Percentiles rank a stretch among this genome's conserved stretches.
phyloP scores from a whole-genome alignment of 2,329 filamentous ascomycete species.

The Alternaria sp. region DNA sequence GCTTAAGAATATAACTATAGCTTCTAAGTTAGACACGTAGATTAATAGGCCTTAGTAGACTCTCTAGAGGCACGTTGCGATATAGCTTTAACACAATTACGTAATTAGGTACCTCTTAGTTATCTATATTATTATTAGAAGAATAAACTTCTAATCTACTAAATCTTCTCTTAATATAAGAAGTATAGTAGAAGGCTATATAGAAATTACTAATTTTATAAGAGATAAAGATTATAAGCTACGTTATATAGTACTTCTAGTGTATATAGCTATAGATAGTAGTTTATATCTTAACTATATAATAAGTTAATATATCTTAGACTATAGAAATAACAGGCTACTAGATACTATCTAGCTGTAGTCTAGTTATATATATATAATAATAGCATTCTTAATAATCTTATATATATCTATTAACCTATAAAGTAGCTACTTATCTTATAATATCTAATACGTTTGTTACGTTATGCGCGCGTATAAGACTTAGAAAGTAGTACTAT shows the following conservation, averaged over 20 bases:
- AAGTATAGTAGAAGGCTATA: neutral
- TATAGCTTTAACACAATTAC: neutral
- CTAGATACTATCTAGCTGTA: neutral
- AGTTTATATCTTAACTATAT: neutral
- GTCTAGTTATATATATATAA: neutral
- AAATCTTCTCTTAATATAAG: neutral
- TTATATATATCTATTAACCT: neutral
- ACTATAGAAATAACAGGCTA: neutral
- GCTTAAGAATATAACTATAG: neutral
- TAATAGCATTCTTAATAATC: neutral
- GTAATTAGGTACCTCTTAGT: neutral
- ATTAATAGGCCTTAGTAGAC: neutral
- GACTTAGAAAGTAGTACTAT: neutral
- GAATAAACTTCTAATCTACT: neutral
- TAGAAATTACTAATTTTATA: neutral
- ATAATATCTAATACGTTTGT: accelerated
- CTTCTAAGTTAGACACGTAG: neutral
- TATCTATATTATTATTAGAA: neutral
- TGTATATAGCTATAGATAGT: neutral
- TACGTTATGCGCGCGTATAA: neutral
- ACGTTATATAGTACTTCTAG: neutral
- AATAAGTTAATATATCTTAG: neutral
- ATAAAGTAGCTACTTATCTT: neutral
- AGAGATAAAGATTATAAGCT: neutral
- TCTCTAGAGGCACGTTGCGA: neutral